Evolutionary conservation across 768 basidiomycete species (phyloP), one percentile per base, ranked within the genome.

Genomic region (Sporobolomyces phaffii): DNA sequence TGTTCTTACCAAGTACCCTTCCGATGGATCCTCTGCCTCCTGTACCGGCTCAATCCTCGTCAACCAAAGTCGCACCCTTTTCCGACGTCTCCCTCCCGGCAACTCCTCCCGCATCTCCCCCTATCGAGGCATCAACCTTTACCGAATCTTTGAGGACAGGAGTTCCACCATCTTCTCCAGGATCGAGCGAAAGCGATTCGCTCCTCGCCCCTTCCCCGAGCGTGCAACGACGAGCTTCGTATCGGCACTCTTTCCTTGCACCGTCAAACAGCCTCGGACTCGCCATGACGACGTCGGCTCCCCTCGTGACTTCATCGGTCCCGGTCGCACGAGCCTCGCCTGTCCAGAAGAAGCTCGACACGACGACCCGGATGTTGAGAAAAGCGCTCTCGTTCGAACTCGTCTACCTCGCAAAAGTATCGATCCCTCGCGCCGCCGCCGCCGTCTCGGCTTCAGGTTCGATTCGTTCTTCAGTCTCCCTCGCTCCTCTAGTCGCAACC

Each of bases 331-430:
- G 22, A 8, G 24, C 18, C 36, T 36, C 52, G 20, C 10, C 34
- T 22, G 18, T n/a, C 10, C 52, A 53, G 52, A 53, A 53, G 52
- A 53, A 38, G n/a, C 22, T 53, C 52, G 52, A 53, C 22, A 53
- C 52, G 22, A 38, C 52, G 11, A 53, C 52, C 33, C 52, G 52
- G 5, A 53, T 53, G 52, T 17, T 53, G 5, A 9, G 24, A 22
- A 53, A 53, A 36, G 52, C 52, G 2, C 52, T 53, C 29, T 53
- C 52, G 33, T 53, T 53, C 52, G 52, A 53, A 17, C 52, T 53
- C 34, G 52, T 53, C 33, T 53, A 53, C 34, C 52, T 53, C 52
- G 52, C 22, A 6, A 38, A 36, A 9, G 33, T 53, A n/a, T 36
- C 52, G 34, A 53, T 38, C 10, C 52, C 50, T 40, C 52, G 36